These are phyloP conservation scores for Pinus taeda DNA, from an alignment of 75 land plant genomes.

Conservation along the genomic window DNA sequence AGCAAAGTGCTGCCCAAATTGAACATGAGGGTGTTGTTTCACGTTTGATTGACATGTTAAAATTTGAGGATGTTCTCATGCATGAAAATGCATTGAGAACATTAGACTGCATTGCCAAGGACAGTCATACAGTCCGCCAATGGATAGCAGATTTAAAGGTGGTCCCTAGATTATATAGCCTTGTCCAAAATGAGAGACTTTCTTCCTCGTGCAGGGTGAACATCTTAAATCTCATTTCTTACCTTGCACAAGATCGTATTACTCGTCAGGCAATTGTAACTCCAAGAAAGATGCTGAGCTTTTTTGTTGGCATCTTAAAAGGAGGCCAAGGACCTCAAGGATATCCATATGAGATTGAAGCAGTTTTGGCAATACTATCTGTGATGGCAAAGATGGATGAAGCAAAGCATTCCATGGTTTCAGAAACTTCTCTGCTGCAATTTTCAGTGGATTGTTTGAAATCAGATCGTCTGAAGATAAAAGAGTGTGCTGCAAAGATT, in stretches of 20 bases:
- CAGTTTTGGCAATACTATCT: conserved; percentile 13
- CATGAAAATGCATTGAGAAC: conserved; percentile 21
- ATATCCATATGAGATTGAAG: conserved; percentile 14
- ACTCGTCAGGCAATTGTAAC: conserved; percentile 13
- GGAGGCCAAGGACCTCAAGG: background rate
- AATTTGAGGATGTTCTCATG: background rate
- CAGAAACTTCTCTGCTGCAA: conserved; percentile 10
- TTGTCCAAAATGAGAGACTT: conserved; percentile 3
- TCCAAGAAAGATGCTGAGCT: conserved; percentile 7
- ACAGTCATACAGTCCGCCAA: conserved; percentile 19
- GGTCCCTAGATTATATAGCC: conserved; percentile 4
- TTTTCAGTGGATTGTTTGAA: conserved; percentile 14
- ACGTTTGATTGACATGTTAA: conserved; percentile 11
- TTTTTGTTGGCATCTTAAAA: conserved; percentile 12
- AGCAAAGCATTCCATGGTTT: conserved; percentile 9
- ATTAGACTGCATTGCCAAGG: conserved; percentile 15
- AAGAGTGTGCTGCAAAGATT: conserved; percentile 18
- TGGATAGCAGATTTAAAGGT: conserved; percentile 4
- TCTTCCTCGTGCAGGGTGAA: conserved; percentile 14
- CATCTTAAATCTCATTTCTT: conserved; percentile 9
- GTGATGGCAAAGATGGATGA: conserved; percentile 16
- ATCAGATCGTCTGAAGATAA: conserved; percentile 5
- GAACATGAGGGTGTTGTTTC: conserved; percentile 20
- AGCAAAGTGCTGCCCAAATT: conserved; percentile 15
- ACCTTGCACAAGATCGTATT: conserved; percentile 19